Evolutionary conservation across 2,329 filamentous ascomycete genomes (phyloP), one percentile per base, ranked within the genome.

Genomic region (Xylaria arbuscula): DNA sequence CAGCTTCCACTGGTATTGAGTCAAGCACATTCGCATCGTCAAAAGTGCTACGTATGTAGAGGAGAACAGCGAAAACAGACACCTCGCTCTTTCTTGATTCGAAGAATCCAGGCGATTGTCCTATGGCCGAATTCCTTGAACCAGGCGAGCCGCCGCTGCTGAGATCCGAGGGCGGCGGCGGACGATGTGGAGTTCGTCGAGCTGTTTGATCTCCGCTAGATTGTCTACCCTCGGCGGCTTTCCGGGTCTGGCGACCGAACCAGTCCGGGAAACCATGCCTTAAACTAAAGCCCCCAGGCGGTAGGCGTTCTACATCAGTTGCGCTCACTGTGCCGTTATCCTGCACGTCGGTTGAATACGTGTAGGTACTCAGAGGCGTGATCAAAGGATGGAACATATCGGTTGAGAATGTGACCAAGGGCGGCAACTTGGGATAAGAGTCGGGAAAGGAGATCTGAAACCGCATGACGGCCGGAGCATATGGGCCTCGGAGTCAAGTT

Each of bases 361-460:
- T 96, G 81, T 97, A 97, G 3, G 93, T 97, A n/a, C 94, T 97
- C 70, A 97, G 86, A 45, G 96, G 94, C 8, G 94, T 94, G 73
- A 98, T 90, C 50, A 99, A 86, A 19, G 95, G 95, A 79, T 99
- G 95, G 80, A 98, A 99, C 73, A 98, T 91, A 78, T 98, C 95
- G 73, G 93, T 97, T 54, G 89, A 88, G 80, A 99, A 97, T 63
- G 91, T 95, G 72, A 99, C 89, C 19, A 94, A 85, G 10, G 96
- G 96, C 59, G 95, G 93, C 22, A 93, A 82, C 60, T 86, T 82
- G 13, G 95, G 95, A 78, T 97, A 98, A 47, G 87, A 86, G 69
- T 91, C 85, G 42, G 94, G 93, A 76, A 98, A 98, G 28, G 90
- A 91, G 72, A 98, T 92, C 73, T 96, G 91, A 81, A 98, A 97